phyloP scores from a whole-genome alignment of 352 stramenopile species.

The Phytophthora boehmeriae region DNA sequence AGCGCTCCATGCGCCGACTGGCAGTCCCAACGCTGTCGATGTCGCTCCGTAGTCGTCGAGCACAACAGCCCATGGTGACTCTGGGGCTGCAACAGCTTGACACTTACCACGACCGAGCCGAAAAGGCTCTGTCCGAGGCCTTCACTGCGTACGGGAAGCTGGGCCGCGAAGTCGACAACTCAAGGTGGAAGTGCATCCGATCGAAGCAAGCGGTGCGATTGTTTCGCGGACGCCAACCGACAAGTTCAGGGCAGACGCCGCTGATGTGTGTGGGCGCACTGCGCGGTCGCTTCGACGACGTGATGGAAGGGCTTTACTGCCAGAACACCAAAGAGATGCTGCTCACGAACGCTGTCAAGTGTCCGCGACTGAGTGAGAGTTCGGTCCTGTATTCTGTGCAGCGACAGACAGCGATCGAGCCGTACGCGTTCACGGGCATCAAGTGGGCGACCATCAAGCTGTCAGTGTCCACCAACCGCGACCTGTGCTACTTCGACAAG shows the following conservation, averaged over 20 bases:
- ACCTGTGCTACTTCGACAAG: conserved; percentile 59
- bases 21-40: conserved; percentile 30
- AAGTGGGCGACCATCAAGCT: conserved; percentile 46
- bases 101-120: conserved; percentile 39
- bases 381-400: conserved; percentile 43
- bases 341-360: conserved; percentile 45
- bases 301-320: conserved; percentile 50
- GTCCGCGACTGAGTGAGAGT: conserved; percentile 37
- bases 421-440: conserved; percentile 49
- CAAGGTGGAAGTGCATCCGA: conserved; percentile 46
- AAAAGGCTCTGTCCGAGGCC: conserved; percentile 38
- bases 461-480: conserved; percentile 43
- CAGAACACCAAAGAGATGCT: conserved; percentile 50
- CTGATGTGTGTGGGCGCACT: conserved; percentile 41
- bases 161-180: conserved; percentile 27
- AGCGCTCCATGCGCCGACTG: conserved; percentile 11
- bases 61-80: conserved; percentile 18
- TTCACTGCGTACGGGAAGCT: conserved; percentile 38
- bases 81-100: conserved; percentile 40
- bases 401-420: conserved; percentile 31
- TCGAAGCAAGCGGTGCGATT: conserved; percentile 34
- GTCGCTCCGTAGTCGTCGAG: conserved; percentile 30
- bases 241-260: conserved; percentile 7
- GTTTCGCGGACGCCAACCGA: conserved; percentile 38
- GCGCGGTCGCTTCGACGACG: conserved; percentile 46